Evolutionary conservation across 2,329 filamentous ascomycete species (phyloP).

Genomic region (Westerdykella sp.): DNA sequence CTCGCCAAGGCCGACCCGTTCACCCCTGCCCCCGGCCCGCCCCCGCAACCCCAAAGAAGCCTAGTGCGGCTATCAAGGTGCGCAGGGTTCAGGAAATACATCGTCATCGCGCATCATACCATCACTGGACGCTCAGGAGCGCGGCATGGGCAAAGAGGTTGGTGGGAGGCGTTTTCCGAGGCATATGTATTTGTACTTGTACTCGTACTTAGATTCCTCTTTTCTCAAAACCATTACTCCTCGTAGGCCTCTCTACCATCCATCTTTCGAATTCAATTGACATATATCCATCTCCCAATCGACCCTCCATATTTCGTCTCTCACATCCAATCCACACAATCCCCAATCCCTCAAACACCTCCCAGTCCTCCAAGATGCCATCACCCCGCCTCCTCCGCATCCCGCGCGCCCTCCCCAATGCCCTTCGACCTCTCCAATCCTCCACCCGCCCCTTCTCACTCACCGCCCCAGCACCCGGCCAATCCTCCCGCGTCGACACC

Average conservation of each 20-base stretch:
- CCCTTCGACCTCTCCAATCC: background rate
- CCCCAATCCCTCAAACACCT: slow-evolving; percentile 5
- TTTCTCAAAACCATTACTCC: background rate
- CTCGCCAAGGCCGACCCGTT: background rate
- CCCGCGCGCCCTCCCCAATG: slow-evolving; percentile 26
- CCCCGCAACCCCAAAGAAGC: slow-evolving; percentile 3
- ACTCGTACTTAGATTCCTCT: background rate
- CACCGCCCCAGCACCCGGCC: background rate
- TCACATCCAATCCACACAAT: background rate
- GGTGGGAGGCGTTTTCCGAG: too few relatives aligned
- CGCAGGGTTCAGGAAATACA: background rate
- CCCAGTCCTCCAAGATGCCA: slow-evolving; percentile 11
- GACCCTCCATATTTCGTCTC: too few relatives aligned
- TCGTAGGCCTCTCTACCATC: too few relatives aligned
- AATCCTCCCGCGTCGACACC: background rate
- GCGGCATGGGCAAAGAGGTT: background rate
- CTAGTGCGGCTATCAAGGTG: background rate
- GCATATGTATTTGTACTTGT: too few relatives aligned
- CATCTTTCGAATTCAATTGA: background rate
- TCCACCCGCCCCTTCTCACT: background rate
- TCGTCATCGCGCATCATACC: slow-evolving; percentile 4
- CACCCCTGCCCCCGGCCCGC: background rate
- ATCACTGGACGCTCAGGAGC: background rate
- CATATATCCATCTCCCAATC: background rate
- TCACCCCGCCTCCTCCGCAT: slow-evolving; percentile 19